Evolutionary conservation across 441 rosid species (phyloP), one percentile per base, ranked within the genome.

Genomic region (Jatropha podagrica): DNA sequence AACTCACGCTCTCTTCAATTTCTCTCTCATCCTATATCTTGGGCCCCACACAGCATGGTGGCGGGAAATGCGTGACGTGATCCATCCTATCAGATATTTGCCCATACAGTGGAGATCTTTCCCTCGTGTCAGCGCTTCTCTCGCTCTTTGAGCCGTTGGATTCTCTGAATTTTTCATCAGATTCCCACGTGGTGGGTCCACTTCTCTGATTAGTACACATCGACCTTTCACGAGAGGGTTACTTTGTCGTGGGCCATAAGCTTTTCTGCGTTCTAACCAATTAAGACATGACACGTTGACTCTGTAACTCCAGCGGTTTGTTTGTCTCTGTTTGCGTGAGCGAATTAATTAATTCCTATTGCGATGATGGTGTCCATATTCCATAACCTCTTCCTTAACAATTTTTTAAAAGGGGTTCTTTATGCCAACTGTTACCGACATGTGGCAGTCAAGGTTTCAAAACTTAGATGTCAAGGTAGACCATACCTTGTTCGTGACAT

Each of bases 31-130:
- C 51, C 14, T 11, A 32, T 48, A 12, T 4, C 4, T 9, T 32
- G 32, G 78, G 67, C 1, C 73, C 74, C 62, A 61, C 68, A 7
- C 32, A 23, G 79, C 64, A 76, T 76, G 79, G 74, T 32, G 32
- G 32, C 69, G 41, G 55, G 70, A 61, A 69, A 76, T 60, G 44
- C 79, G 69, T 76, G 79, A 76, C 79, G 79, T 76, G 79, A 68
- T 56, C 14, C 18, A 23, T 37, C 67, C 13, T 27, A 52, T 49
- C 69, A 66, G 69, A 69, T 49, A 67, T 49, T 69, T 51, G 58
- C 68, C 55, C 32, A 75, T 68, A 48, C 48, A 6, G 46, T n/a
- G 15, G 37, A 38, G 18, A 42, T 75, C 73, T 59, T 6, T 48
- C 51, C 32, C 32, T 32, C 32, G 0, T 32, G 32, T 32, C 32